Evolutionary conservation across 805 yeast species (phyloP).

Genomic region (Candida ovalis): DNA sequence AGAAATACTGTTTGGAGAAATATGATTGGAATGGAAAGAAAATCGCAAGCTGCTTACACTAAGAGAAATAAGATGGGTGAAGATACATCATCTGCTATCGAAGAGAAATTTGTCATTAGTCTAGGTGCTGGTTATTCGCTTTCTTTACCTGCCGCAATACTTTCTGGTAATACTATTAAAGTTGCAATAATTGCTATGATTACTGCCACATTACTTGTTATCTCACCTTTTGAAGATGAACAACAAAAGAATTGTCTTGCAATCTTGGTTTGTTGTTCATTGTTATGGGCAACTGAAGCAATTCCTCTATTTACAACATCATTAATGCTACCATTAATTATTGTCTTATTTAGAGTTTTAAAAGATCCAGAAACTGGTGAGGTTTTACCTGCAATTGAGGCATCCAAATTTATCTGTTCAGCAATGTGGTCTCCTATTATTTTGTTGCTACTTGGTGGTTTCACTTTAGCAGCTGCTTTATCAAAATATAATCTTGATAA

Average conservation of each 20-base stretch:
- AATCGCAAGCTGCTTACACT: slow-evolving; percentile 67
- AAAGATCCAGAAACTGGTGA: slow-evolving; percentile 49
- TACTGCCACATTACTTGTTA: slow-evolving; percentile 45
- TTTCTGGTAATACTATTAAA: slow-evolving; percentile 39
- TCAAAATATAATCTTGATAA: slow-evolving; percentile 90
- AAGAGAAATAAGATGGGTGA: slow-evolving; percentile 26
- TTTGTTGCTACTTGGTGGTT: slow-evolving; percentile 87
- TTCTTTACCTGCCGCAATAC: slow-evolving; percentile 32
- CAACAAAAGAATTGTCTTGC: slow-evolving; percentile 82
- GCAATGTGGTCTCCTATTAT: slow-evolving; percentile 96
- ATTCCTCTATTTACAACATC: slow-evolving; percentile 91
- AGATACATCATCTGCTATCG: slow-evolving; percentile 14
- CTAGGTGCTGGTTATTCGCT: slow-evolving; percentile 29
- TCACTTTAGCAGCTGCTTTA: slow-evolving; percentile 90
- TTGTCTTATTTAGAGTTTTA: slow-evolving; percentile 68
- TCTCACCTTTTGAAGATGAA: slow-evolving; percentile 56
- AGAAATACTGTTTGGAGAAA: slow-evolving; percentile 98
- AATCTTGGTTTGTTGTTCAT: slow-evolving; percentile 70
- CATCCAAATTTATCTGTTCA: slow-evolving; percentile 74
- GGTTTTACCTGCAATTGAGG: slow-evolving; percentile 59
- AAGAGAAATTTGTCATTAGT: slow-evolving; percentile 20
- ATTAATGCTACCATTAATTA: slow-evolving; percentile 72
- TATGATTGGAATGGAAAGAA: slow-evolving; percentile 85
- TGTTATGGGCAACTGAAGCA: slow-evolving; percentile 95
- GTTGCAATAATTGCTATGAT: slow-evolving; percentile 43